Base-by-base conservation (phyloP, 139 green algal genomes). In the Edaphochlamys debaryana region DNA sequence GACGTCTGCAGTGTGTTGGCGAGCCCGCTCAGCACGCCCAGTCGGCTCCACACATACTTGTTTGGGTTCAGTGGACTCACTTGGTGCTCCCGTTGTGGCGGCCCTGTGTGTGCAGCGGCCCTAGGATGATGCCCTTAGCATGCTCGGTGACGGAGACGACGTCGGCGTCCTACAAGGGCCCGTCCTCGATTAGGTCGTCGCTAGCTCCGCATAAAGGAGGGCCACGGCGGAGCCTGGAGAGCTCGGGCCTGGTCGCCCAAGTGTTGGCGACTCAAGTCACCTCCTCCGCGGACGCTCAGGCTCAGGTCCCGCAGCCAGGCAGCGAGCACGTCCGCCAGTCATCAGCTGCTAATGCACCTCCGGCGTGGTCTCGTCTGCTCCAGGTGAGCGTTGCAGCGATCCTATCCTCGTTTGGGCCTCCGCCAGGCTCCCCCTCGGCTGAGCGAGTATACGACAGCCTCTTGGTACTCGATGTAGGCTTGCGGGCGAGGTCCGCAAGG, bases 131-230 rank as follows among this genome's bases (percentile, higher is more conserved):
- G 50, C 50, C 20, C 50, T 22, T 29, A 19, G 50, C 50, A 22
- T 25, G 5, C 50, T 22, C 23, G 50, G 48, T 15, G 15, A 54
- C 48, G 48, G 2, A 3, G 50, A 29, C 6, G 50, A 17, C 50
- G 50, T 22, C 25, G 23, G 23, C 25, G 5, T 22, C 50, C 5
- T 4, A 9, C 25, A 19, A 58, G 11, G 48, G 11, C 11, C 15
- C 48, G 48, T 54, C 48, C 11, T 54, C 48, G 15, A 15, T 11
- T 54, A 11, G 11, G 15, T 11, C 48, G 22, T 79, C 52, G 1
- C 60, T 79, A 38, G 71, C 71, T 27, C 71, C 71, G 25, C 52
- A 67, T 3, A 79, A 79, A 40, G 52, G 52, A 29, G 48, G 45
- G 1, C 52, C 48, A 8, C 71, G 71, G 38, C 37, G 37, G 17